These are phyloP conservation scores for Mycena leptocephala DNA, from an alignment of 768 basidiomycete species.

Conservation along the genomic window DNA sequence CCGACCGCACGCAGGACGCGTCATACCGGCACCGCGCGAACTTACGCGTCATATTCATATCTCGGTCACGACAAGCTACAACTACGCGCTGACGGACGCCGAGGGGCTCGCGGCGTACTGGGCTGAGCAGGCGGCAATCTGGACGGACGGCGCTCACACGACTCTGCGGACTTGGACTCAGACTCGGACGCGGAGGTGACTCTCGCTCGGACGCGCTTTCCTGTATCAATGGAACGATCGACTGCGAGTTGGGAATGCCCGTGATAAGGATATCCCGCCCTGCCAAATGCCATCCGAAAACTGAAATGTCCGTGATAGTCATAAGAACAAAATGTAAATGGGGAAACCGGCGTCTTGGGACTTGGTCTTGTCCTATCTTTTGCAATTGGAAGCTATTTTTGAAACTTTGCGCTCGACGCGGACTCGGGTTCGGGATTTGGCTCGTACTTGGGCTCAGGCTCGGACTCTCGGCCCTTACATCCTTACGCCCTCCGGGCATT, in stretches of 20 bases:
- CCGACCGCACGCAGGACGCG: constrained; percentile 34
- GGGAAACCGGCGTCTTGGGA: constrained; percentile 30
- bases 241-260: constrained; percentile 44
- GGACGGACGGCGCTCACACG: constrained; percentile 20
- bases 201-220: constrained; percentile 35
- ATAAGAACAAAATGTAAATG: not conserved
- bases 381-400: no score
- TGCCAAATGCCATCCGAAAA: no score
- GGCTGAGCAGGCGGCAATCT: constrained; percentile 52
- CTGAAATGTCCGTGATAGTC: not conserved
- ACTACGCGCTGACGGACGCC: constrained; percentile 25
- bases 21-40: not conserved
- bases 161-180: not conserved
- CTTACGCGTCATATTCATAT: not conserved
- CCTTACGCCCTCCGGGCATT: no score
- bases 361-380: not conserved
- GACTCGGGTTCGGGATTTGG: not conserved
- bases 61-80: not conserved
- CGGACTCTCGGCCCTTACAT: constrained; percentile 11
- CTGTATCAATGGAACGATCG: constrained; percentile 65
- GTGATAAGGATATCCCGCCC: not conserved
- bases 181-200: constrained; percentile 29
- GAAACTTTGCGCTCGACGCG: no score
- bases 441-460: not conserved
- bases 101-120: constrained; percentile 55